Evolutionary conservation across 768 basidiomycete genomes (phyloP).

Genomic region (Phanerochaete sordida): DNA sequence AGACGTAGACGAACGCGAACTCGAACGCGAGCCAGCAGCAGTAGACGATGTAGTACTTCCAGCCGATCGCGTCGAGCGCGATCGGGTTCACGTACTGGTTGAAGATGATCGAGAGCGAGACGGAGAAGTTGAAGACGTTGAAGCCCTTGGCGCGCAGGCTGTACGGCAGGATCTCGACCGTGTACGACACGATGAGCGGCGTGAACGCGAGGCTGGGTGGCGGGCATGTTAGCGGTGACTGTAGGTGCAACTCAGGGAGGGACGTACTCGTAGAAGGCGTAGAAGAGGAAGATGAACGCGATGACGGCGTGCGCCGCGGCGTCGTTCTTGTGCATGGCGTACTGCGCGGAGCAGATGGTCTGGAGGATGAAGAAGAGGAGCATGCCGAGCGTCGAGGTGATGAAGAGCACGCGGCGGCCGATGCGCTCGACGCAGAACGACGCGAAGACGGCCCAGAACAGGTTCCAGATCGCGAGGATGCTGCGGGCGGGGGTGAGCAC

Average conservation of each 20-base stretch:
- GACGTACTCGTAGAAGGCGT: slow-evolving; percentile 69
- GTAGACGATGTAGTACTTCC: slow-evolving; percentile 84
- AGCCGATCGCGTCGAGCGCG: slow-evolving; percentile 56
- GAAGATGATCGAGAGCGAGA: slow-evolving; percentile 80
- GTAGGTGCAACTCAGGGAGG: background rate
- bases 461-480: slow-evolving; percentile 81
- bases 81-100: slow-evolving; percentile 89
- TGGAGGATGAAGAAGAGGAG: slow-evolving; percentile 63
- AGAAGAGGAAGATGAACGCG: slow-evolving; percentile 82
- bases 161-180: slow-evolving; percentile 86
- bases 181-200: slow-evolving; percentile 83
- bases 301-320: slow-evolving; percentile 69
- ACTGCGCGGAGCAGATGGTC: slow-evolving; percentile 62
- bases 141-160: slow-evolving; percentile 83
- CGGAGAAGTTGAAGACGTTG: slow-evolving; percentile 74
- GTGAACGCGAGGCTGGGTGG: slow-evolving; percentile 67
- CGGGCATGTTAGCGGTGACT: slow-evolving; percentile 1
- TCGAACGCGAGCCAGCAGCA: slow-evolving; percentile 68
- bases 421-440: slow-evolving; percentile 60
- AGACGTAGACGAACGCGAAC: slow-evolving; percentile 61
- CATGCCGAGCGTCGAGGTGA: slow-evolving; percentile 59
- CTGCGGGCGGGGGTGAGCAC: background rate
- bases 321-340: slow-evolving; percentile 36
- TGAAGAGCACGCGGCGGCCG: slow-evolving; percentile 70
- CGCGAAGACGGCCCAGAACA: slow-evolving; percentile 56